Evolutionary conservation across 1,284 basidiomycete species (phyloP).

Genomic region (Chiua sp.): DNA sequence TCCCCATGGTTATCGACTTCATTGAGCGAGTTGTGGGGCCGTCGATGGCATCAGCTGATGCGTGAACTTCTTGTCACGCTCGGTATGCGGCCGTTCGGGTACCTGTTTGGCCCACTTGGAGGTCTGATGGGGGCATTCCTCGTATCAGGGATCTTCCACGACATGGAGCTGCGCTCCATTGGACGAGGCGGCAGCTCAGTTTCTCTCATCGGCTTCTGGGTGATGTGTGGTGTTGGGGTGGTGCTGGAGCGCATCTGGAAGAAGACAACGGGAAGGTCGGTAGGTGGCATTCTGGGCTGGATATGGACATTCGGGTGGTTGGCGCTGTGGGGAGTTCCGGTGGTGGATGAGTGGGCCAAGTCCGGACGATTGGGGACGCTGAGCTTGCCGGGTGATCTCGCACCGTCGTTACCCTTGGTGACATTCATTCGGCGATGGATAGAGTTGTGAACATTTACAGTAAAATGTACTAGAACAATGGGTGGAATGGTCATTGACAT

Average conservation of each 20-base stretch:
- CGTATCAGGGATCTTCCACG: conserved; percentile 61
- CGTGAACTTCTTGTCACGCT: conserved; percentile 21
- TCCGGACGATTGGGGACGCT: conserved; percentile 40
- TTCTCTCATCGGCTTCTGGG: conserved; percentile 42
- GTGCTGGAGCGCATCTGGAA: conserved; percentile 54
- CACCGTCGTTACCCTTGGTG: conserved; percentile 17
- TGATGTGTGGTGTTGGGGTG: conserved; percentile 57
- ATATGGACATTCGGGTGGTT: conserved; percentile 59
- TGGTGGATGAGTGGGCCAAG: conserved; percentile 57
- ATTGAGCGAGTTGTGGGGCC: conserved; percentile 48
- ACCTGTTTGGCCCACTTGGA: conserved; percentile 50
- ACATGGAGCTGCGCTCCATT: conserved; percentile 60
- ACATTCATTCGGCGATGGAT: conserved; percentile 4
- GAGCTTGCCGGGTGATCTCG: conserved; percentile 10
- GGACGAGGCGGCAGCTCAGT: conserved; percentile 54
- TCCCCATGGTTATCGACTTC: conserved; percentile 46
- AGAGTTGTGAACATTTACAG: not conserved
- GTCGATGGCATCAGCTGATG: conserved; percentile 53
- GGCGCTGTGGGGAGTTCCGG: conserved; percentile 48
- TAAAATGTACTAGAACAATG: not conserved
- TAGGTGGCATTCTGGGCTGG: conserved; percentile 52
- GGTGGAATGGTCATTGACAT: too few species aligned
- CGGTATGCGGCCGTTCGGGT: conserved; percentile 35
- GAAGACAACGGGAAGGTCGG: conserved; percentile 43
- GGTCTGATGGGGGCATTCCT: conserved; percentile 60